A percentile compares a stretch with the other conserved stretches of the same genome.
These are phyloP conservation scores for Candida tropicalis DNA, from an alignment of 1,139 yeast genomes.

Conservation along the genomic window DNA sequence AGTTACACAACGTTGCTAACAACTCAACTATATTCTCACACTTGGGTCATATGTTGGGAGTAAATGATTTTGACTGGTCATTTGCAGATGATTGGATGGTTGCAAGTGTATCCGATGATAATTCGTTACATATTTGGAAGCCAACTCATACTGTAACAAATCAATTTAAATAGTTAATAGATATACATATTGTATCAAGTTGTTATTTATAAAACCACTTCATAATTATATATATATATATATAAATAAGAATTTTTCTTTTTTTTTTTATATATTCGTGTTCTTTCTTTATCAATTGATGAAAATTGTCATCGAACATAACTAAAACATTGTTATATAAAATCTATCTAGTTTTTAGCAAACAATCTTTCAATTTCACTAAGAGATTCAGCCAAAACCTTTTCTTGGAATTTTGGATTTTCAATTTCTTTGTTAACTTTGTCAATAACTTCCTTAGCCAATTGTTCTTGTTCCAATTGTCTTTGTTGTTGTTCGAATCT, in stretches of 20 bases:
- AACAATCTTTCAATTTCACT: conserved; percentile 90
- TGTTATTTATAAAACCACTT: background rate
- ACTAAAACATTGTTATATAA: conserved; percentile 2
- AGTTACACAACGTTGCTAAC: conserved; percentile 64
- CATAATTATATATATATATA: background rate
- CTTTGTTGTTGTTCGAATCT: conserved; percentile 97
- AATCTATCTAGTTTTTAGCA: conserved; percentile 38
- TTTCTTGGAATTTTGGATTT: conserved; percentile 93
- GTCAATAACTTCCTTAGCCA: conserved; percentile 81
- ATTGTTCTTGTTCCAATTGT: conserved; percentile 93
- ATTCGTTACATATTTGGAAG: conserved; percentile 84
- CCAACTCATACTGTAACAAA: conserved; percentile 42
- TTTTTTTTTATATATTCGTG: background rate
- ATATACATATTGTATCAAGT: conserved; percentile 4
- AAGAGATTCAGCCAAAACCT: conserved; percentile 85
- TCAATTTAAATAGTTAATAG: conserved; percentile 13
- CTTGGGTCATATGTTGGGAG: conserved; percentile 89
- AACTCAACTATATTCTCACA: conserved; percentile 63
- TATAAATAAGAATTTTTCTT: too few species aligned
- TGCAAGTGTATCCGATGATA: conserved; percentile 86
- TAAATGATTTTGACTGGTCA: conserved; percentile 88
- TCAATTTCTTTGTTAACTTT: conserved; percentile 85
- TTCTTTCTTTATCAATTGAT: background rate
- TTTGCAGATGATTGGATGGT: conserved; percentile 76
- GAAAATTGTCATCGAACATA: background rate